phyloP scores from a whole-genome alignment of 805 yeast genomes.

The Candida stauntonica region DNA sequence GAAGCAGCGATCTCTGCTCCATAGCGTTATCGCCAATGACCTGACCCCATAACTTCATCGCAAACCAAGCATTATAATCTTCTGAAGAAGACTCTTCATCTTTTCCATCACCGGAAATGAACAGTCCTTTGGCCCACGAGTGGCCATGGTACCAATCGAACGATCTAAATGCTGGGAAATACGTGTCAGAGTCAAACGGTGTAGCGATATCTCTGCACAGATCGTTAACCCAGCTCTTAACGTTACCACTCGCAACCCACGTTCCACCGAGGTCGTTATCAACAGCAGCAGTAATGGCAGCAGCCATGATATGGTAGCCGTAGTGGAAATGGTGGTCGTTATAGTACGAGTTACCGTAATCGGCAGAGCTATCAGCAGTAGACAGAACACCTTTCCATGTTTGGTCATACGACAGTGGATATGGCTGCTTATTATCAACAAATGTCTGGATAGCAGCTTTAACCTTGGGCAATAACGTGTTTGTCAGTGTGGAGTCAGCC shows the following conservation, averaged over 20 bases:
- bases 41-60: conserved; percentile 60
- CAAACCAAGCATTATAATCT: conserved; percentile 69
- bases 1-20: conserved; percentile 52
- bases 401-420: conserved; percentile 75
- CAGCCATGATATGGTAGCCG: conserved; percentile 69
- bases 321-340: conserved; percentile 78
- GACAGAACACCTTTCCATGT: conserved; percentile 78
- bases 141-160: conserved; percentile 79
- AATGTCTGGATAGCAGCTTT: conserved; percentile 69
- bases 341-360: conserved; percentile 68
- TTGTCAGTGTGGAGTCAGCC: conserved; percentile 48
- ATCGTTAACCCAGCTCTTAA: conserved; percentile 49
- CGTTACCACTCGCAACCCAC: conserved; percentile 46
- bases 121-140: conserved; percentile 74
- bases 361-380: conserved; percentile 54
- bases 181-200: conserved; percentile 48
- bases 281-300: conserved; percentile 56
- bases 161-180: conserved; percentile 62
- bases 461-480: conserved; percentile 48
- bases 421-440: conserved; percentile 59
- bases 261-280: conserved; percentile 46
- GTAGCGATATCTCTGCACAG: conserved; percentile 66
- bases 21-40: conserved; percentile 49
- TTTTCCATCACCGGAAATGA: conserved; percentile 68
- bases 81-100: conserved; percentile 74